phyloP scores from a whole-genome alignment of 2,329 filamentous ascomycete genomes.

The Diaporthe sp. region DNA sequence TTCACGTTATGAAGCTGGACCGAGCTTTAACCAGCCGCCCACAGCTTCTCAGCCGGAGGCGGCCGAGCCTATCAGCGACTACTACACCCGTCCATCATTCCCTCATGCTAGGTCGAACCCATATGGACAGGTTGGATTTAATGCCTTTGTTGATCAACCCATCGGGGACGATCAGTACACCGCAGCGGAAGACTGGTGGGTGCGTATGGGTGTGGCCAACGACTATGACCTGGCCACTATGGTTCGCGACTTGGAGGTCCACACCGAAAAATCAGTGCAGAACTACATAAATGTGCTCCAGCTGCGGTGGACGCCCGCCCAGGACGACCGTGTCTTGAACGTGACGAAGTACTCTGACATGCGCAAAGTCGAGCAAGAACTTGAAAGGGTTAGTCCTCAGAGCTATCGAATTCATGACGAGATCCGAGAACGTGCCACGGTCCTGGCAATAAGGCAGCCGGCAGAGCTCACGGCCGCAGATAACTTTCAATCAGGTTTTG shows the following conservation, averaged over 20 bases:
- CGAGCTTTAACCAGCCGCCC: no score
- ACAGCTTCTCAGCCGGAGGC: not conserved
- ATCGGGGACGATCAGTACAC: not conserved
- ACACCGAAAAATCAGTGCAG: not conserved
- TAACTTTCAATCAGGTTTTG: no score
- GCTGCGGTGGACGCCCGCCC: not conserved
- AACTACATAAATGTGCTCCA: not conserved
- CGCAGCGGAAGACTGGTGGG: not conserved
- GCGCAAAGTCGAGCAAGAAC: no score
- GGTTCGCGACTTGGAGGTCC: not conserved
- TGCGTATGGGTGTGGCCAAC: not conserved
- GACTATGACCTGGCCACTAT: not conserved
- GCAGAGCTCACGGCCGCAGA: no score
- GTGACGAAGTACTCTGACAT: no score
- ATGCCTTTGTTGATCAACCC: no score
- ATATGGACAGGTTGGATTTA: not conserved
- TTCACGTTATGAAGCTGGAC: not conserved
- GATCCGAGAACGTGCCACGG: no score
- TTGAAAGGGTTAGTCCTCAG: no score
- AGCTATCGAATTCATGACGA: no score
- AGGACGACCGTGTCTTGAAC: no score
- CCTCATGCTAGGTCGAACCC: not conserved
- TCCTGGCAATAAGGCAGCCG: no score
- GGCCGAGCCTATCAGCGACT: not conserved
- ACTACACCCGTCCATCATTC: not conserved